phyloP scores from a whole-genome alignment of 495 filamentous ascomycete genomes.

The Lasiosphaeria hispida region DNA sequence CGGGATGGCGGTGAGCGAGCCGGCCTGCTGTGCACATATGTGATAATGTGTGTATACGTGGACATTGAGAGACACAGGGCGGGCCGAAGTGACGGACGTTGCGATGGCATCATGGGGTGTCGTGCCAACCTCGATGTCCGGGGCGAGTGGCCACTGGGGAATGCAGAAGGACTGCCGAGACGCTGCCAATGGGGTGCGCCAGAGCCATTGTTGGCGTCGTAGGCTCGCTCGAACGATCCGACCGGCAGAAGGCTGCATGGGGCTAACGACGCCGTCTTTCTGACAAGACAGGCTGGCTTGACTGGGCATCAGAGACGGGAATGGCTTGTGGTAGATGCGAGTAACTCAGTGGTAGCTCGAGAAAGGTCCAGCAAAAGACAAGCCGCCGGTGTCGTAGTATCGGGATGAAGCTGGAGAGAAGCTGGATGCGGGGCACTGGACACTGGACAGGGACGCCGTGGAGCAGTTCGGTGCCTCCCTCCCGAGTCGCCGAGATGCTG shows the following conservation, averaged over 20 bases:
- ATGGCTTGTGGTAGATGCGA: not conserved
- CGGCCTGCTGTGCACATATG: no score
- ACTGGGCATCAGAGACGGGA: no score
- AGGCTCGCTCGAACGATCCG: not conserved
- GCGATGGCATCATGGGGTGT: not conserved
- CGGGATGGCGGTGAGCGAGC: not conserved
- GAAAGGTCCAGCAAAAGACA: not conserved
- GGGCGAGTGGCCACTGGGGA: not conserved
- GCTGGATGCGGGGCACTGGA: no score
- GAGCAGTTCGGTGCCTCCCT: no score
- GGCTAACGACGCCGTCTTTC: conserved; percentile 1
- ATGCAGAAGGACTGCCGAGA: not conserved
- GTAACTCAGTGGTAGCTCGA: not conserved
- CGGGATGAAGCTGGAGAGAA: not conserved
- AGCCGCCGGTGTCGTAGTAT: not conserved
- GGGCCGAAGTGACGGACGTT: not conserved
- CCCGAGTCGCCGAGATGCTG: no score
- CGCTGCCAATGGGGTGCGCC: not conserved
- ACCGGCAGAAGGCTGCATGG: conserved; percentile 4
- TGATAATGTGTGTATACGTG: no score
- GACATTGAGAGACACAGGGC: not conserved
- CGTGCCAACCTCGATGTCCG: not conserved
- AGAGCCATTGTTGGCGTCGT: not conserved
- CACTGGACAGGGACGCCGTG: no score
- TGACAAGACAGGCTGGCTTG: not conserved